Base-by-base conservation (phyloP, 345 rosid genomes). In the Eucalyptus dawsonii region DNA sequence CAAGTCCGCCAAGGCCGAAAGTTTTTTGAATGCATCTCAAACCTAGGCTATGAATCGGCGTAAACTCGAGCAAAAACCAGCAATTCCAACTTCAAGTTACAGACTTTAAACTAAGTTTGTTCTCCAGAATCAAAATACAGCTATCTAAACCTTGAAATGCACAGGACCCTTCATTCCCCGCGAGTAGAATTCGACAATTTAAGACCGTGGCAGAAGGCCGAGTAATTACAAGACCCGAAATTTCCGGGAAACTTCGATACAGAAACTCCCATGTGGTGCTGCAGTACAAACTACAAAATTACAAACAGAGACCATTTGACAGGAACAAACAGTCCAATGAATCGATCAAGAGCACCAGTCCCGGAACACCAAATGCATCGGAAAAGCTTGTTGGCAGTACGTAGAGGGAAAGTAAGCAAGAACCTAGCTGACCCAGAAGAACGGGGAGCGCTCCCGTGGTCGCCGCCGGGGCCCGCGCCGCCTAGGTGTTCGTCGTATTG, bases 401-500 rank as follows among this genome's bases (percentile, higher is more conserved):
- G 14, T 29, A 50, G 58, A 86, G 14, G 24, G 24, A 22, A 14
- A 50, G 40, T 27, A 16, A 86, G 37, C 87, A 29, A 34, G 37
- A n/a, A 86, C 69, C 44, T 21, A 29, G 45, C 22, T 15, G 72
- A 87, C 31, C 50, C 50, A 16, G 76, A 54, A 44, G 58, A 91
- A 90, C 89, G 88, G 89, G 80, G 93, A 92, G 93, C 89, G 89
- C 89, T 37, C 47, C 2, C 2, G 83, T 3, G 29, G 83, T 76
- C 15, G 83, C 83, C 8, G 83, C 47, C 9, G 1, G 47, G 47
- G 9, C 29, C 42, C 5, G 29, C 83, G 83, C 83, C 47, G 83
- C 9, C 47, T 10, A 94, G 91, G 88, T 91, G 88, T 93, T 86
- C 53, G 87, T 25, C 89, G 49, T 87, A 95, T 92, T 90, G 87